Base-by-base conservation (phyloP, 441 rosid genomes). In the Macaranga tanarius region DNA sequence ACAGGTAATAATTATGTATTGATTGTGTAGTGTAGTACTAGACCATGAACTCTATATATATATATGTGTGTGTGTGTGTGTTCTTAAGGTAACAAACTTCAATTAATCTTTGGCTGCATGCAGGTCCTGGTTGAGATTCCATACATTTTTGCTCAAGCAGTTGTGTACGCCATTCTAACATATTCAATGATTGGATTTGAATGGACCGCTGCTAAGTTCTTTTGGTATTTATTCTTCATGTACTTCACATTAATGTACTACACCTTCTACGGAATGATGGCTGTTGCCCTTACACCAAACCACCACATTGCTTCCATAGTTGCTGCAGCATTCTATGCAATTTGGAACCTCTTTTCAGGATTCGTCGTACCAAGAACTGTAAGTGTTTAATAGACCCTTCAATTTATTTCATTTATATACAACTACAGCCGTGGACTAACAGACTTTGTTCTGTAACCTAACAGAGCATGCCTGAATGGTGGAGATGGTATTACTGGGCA, bases 181-280 rank as follows among this genome's bases (percentile, higher is more conserved):
- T 93, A 93, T 67, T 67, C 91, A 0, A 91, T 93, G 97, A 86
- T 93, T 11, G 88, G 88, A 1, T 93, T 87, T 64, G 90, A 91
- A 31, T 86, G 93, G 91, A 83, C 77, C 0, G 86, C 78, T 19
- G 79, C 72, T 3, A 93, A 91, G 58, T 90, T 91, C 83, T 81
- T 93, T 2, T 91, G 98, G 98, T 89, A 88, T 71, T 52, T 89
- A 16, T 92, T 85, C 88, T 91, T 82, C 79, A 84, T 88, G 89
- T 89, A 72, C 79, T 84, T 85, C 82, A 87, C 95, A 2, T 66
- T 93, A 22, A 73, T 90, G 56, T 88, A 91, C 83, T 93, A 87
- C 94, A 93, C 97, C 75, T 91, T 76, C 82, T 91, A 87, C 10
- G 95, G 90, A 10, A 88, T 90, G 92, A 90, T 91, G 98, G 26